Conservation (phyloP, 2,329 filamentous ascomycete genomes). For the Claviceps sorghi region DNA sequence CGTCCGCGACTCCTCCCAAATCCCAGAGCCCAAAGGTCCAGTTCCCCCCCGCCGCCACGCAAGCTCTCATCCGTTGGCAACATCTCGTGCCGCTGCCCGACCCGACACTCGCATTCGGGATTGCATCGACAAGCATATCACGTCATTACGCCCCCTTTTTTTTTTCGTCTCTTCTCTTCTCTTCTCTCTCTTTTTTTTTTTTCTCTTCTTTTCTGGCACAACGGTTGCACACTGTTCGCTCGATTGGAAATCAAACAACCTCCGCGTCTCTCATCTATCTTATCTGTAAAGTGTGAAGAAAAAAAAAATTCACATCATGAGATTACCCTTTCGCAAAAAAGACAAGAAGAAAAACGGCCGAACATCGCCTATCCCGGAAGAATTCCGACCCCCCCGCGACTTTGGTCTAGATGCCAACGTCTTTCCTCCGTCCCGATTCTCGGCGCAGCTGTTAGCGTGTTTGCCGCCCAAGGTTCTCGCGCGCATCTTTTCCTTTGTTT, state of each 20-base stretch:
- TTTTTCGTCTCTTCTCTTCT: too few relatives aligned
- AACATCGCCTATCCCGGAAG: constrained; percentile 12
- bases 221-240: background rate
- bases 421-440: constrained; percentile 25
- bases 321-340: constrained; percentile 23
- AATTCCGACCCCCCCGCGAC: constrained; percentile 14
- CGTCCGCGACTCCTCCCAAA: background rate
- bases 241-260: too few relatives aligned
- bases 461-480: constrained; percentile 58
- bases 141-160: background rate
- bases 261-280: background rate
- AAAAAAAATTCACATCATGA: constrained; percentile 15
- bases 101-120: background rate
- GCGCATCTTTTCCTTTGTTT: constrained; percentile 68
- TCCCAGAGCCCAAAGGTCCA: background rate
- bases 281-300: background rate
- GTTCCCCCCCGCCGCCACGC: background rate
- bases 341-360: constrained; percentile 21
- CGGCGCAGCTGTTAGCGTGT: constrained; percentile 29
- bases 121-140: background rate
- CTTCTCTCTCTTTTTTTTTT: too few relatives aligned
- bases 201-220: too few relatives aligned
- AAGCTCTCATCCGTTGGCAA: background rate
- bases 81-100: background rate
- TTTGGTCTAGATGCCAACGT: constrained; percentile 12